A percentile compares a stretch with the other conserved stretches of the same genome.
Conservation (phyloP, 2,329 filamentous ascomycete genomes). For the Calonectria pauciramosa region DNA sequence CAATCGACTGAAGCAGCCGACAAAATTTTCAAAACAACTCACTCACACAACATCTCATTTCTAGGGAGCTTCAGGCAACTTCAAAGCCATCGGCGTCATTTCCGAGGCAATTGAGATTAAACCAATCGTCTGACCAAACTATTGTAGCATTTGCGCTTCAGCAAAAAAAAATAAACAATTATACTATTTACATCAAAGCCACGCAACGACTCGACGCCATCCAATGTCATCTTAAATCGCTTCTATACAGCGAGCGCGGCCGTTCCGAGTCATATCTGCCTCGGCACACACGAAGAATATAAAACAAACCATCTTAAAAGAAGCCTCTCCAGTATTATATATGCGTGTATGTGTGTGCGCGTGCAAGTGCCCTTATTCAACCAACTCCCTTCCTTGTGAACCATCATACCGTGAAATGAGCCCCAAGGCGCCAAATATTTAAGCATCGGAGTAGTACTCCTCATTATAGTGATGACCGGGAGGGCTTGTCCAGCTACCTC, state of each 20-base stretch:
- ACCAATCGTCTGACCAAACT: not conserved
- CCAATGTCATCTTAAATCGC: conserved; percentile 35
- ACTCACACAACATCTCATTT: not conserved
- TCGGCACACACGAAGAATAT: conserved; percentile 37
- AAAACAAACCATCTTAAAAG: conserved; percentile 27
- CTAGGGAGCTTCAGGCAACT: not conserved
- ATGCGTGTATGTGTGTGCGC: conserved; percentile 37
- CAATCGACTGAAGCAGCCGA: no score
- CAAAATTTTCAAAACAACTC: not conserved
- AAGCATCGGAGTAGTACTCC: conserved; percentile 69
- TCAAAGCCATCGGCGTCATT: not conserved
- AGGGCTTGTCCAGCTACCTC: conserved; percentile 59
- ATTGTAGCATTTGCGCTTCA: conserved; percentile 3
- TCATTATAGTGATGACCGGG: conserved; percentile 64
- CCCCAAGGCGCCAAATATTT: conserved; percentile 33
- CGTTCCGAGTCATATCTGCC: conserved; percentile 26
- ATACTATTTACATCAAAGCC: conserved; percentile 38
- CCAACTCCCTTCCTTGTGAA: conserved; percentile 40
- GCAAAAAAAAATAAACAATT: conserved; percentile 28
- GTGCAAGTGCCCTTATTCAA: conserved; percentile 36
- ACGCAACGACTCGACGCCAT: conserved; percentile 34
- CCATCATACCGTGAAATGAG: conserved; percentile 30
- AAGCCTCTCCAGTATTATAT: conserved; percentile 43
- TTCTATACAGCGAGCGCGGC: conserved; percentile 41
- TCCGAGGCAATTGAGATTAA: not conserved